Evolutionary conservation across 1,139 yeast species (phyloP).

Genomic region (Yamadazyma songkhlaensis): DNA sequence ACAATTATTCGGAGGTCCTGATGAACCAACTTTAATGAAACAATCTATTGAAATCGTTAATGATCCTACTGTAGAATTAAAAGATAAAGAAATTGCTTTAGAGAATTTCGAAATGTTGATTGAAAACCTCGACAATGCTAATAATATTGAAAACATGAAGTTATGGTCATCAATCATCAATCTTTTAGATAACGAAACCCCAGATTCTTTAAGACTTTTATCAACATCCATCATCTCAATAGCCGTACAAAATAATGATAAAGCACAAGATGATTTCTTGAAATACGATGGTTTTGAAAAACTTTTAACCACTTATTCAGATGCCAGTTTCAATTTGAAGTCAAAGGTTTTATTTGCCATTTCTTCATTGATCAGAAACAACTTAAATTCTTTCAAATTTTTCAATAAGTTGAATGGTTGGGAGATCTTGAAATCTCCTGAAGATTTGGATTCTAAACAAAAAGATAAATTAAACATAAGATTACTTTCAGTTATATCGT

Average conservation of each 20-base stretch:
- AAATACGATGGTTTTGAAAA: slow-evolving; percentile 49
- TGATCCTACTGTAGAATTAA: slow-evolving; percentile 61
- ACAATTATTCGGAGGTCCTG: slow-evolving; percentile 78
- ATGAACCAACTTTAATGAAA: slow-evolving; percentile 83
- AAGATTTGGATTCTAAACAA: slow-evolving; percentile 4
- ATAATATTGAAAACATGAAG: slow-evolving; percentile 78
- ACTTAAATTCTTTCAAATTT: slow-evolving; percentile 47
- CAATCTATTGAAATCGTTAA: slow-evolving; percentile 63
- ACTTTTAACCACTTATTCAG: slow-evolving; percentile 34
- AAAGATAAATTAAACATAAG: slow-evolving; percentile 49
- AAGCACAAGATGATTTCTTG: slow-evolving; percentile 63
- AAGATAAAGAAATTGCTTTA: slow-evolving; percentile 69
- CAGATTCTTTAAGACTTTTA: slow-evolving; percentile 43
- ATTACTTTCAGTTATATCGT: slow-evolving; percentile 54
- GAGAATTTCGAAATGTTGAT: slow-evolving; percentile 93
- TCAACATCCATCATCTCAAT: slow-evolving; percentile 82
- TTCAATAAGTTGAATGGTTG: slow-evolving; percentile 69
- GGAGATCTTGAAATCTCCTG: slow-evolving; percentile 21
- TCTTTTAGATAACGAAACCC: slow-evolving; percentile 37
- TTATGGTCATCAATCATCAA: slow-evolving; percentile 72
- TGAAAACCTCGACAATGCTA: slow-evolving; percentile 93
- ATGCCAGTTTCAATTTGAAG: slow-evolving; percentile 32
- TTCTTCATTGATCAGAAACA: slow-evolving; percentile 73
- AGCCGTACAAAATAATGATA: slow-evolving; percentile 87
- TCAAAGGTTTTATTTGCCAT: slow-evolving; percentile 76